Evolutionary conservation across 306 rosid species (phyloP), one percentile per base, ranked within the genome.

Genomic region (Nissolia schottii): DNA sequence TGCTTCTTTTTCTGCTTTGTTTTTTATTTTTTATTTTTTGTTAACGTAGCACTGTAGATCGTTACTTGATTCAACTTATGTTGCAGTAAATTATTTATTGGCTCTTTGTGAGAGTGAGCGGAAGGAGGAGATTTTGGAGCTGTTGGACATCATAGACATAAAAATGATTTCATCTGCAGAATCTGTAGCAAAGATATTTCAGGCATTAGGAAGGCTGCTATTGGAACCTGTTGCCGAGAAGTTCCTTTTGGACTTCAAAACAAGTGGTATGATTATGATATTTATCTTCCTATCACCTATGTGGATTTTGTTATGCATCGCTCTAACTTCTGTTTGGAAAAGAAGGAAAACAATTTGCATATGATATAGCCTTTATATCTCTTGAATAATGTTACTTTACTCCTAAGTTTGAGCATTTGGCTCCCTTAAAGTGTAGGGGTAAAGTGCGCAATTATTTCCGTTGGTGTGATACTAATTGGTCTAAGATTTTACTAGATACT

Each of bases 71-170:
- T 74, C 15, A 75, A 75, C 71, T 41, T 38, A 18, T 83, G 75
- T 77, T 86, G 88, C 90, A 94, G 98, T 87, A 77, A 83, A 64
- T 65, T 91, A 85, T 81, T 76, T 94, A 77, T 69, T 85, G 85
- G 98, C 96, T 31, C 95, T 89, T 62, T 89, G 88, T 82, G 96
- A 91, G 80, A 76, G 90, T 68, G 88, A 84, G 53, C 77, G 87
- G 80, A 85, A 68, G 63, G 63, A 75, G 75, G 87, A 94, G 68
- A 75, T 94, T 64, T 79, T 82, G 82, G 85, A 82, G 84, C 63
- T 89, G 69, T 69, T 91, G 84, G 86, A 87, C 71, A 77, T 51
- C 57, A 59, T 84, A 34, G 92, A 86, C 83, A 60, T 91, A 57
- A 81, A 85, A 60, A 77, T 70, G 74, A 51, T 89, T 48, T 79